Evolutionary conservation across 116 monocot genomes (phyloP).

Genomic region (Iris pallida): DNA sequence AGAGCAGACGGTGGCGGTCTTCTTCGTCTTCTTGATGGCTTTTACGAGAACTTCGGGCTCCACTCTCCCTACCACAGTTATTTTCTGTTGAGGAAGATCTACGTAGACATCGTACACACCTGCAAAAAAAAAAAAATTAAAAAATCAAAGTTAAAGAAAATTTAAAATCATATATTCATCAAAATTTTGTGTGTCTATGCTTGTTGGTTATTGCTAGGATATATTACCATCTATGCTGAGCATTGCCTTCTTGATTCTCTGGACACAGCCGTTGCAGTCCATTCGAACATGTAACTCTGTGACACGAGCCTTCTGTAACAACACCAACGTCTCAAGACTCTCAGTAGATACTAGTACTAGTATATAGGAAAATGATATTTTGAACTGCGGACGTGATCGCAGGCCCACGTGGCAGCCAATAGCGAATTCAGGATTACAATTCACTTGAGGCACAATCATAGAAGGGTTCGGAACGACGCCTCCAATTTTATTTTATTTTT

Average conservation of each 20-base stretch:
- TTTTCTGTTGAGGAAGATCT: conserved; percentile 52
- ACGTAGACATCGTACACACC: conserved; percentile 50
- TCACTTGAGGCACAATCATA: too few species aligned
- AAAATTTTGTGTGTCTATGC: too few species aligned
- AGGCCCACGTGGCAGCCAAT: too few species aligned
- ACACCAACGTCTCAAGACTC: too few species aligned
- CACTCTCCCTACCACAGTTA: conserved; percentile 65
- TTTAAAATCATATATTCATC: neutral
- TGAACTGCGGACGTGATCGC: too few species aligned
- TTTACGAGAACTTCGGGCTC: conserved; percentile 59
- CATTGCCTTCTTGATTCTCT: conserved; percentile 65
- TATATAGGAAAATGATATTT: too few species aligned
- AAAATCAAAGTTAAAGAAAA: too few species aligned
- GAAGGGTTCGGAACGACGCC: too few species aligned
- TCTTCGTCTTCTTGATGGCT: conserved; percentile 74
- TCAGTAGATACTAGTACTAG: too few species aligned
- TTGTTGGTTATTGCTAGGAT: neutral
- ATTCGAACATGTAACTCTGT: conserved; percentile 70
- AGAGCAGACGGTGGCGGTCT: conserved; percentile 57
- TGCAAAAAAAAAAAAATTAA: too few species aligned
- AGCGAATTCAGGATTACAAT: too few species aligned
- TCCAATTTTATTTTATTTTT: too few species aligned
- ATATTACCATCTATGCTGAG: conserved; percentile 55
- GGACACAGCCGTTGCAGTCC: conserved; percentile 82
- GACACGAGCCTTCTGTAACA: conserved; percentile 28